Evolutionary conservation across 441 rosid genomes (phyloP).

Genomic region (Populus tomentosa): DNA sequence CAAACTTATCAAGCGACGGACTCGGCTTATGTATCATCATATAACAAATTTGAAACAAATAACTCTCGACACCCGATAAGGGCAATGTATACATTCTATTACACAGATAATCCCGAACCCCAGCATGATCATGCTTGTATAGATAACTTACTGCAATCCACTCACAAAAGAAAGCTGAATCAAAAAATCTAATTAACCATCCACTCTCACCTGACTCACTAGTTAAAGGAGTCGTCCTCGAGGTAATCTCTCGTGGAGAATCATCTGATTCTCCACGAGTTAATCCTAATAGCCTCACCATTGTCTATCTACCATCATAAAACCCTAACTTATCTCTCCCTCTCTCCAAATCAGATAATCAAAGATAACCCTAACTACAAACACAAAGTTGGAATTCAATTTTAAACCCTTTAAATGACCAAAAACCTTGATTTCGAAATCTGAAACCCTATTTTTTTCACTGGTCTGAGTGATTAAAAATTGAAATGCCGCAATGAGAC

Average conservation of each 20-base stretch:
- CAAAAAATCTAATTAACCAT: constrained; percentile 98
- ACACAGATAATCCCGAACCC: constrained; percentile 95
- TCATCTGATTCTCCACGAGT: constrained; percentile 65
- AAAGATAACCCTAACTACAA: constrained; percentile 25
- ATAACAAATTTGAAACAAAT: constrained; percentile 88
- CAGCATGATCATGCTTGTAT: constrained; percentile 89
- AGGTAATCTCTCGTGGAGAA: constrained; percentile 86
- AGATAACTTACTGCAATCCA: constrained; percentile 99
- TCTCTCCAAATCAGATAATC: constrained; percentile 17
- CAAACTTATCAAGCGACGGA: constrained; percentile 97
- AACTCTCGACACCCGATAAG: constrained; percentile 83
- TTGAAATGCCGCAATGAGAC: background rate
- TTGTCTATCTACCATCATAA: constrained; percentile 47
- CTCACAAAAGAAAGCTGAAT: constrained; percentile 97
- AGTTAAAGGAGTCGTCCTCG: constrained; percentile 44
- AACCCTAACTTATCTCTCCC: constrained; percentile 19
- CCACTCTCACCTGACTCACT: constrained; percentile 89
- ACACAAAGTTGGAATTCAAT: constrained; percentile 13
- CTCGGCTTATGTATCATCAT: constrained; percentile 97
- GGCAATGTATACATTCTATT: constrained; percentile 98
- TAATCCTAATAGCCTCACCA: constrained; percentile 93
- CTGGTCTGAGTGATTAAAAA: constrained; percentile 13
- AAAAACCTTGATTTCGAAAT: constrained; percentile 28
- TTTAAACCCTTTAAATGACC: constrained; percentile 37
- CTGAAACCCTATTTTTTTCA: constrained; percentile 25